These are phyloP conservation scores for Emericellopsis atlantica DNA, from an alignment of 2,329 filamentous ascomycete species.

Conservation along the genomic window DNA sequence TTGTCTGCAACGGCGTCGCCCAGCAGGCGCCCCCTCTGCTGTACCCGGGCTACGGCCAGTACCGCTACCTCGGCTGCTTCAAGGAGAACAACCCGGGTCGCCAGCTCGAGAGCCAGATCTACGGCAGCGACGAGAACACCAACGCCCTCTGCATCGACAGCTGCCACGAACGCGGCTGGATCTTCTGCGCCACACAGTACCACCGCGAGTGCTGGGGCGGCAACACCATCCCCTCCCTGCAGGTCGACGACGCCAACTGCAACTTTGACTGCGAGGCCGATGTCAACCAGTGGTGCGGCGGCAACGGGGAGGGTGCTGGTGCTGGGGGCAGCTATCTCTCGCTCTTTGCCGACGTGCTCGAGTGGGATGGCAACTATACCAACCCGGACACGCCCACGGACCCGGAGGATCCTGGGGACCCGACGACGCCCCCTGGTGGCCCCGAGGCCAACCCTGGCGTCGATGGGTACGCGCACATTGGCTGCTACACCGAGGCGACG, in stretches of 20 bases:
- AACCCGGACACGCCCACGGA: conserved; percentile 1
- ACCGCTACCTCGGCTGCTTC: conserved; percentile 41
- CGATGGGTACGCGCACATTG: conserved; percentile 19
- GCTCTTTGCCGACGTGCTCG: conserved; percentile 26
- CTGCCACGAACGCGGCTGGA: conserved; percentile 20
- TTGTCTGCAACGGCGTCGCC: conserved; percentile 35
- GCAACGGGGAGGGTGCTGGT: conserved; percentile 24
- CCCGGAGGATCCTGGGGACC: conserved; percentile 3
- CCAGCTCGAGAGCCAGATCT: conserved; percentile 30
- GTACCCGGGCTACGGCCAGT: conserved; percentile 28
- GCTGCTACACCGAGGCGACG: conserved; percentile 23
- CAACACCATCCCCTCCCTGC: conserved; percentile 26
- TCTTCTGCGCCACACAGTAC: conserved; percentile 37
- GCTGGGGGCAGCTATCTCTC: conserved; percentile 29
- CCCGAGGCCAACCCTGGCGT: conserved; percentile 24
- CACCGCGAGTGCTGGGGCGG: conserved; percentile 42
- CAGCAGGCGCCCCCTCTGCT: conserved; percentile 38
- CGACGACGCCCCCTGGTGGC: conserved; percentile 5
- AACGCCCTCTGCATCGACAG: conserved; percentile 30
- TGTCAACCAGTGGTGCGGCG: conserved; percentile 38
- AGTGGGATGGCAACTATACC: conserved; percentile 14
- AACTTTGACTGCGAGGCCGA: conserved; percentile 37
- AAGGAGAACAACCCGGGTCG: conserved; percentile 42
- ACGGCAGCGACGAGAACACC: conserved; percentile 25
- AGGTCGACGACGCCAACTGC: conserved; percentile 33